phyloP scores from a whole-genome alignment of 768 basidiomycete species.

The Cubamyces lactineus region DNA sequence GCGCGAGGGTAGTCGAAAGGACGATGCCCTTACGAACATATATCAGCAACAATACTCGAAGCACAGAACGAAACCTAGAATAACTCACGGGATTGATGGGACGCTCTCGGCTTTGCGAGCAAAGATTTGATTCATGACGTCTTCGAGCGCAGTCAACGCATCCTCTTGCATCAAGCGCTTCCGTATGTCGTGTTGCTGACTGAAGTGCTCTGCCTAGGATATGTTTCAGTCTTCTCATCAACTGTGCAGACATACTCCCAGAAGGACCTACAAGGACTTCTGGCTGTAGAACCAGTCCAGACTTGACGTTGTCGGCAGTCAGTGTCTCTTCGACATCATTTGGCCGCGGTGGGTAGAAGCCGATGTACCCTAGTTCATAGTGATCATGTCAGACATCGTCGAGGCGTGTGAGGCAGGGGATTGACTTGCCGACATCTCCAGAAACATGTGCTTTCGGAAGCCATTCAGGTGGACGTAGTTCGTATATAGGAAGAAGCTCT shows the following conservation, averaged over 20 bases:
- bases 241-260: neutral
- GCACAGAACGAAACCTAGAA: neutral
- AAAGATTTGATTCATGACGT: conserved; percentile 79
- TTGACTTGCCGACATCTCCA: conserved; percentile 67
- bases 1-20: conserved; percentile 81
- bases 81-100: conserved; percentile 65
- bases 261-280: conserved; percentile 58
- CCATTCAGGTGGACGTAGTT: conserved; percentile 74
- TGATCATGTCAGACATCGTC: neutral
- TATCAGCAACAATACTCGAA: neutral
- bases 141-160: conserved; percentile 64
- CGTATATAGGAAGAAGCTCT: conserved; percentile 54
- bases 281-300: conserved; percentile 58
- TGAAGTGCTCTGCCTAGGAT: conserved; percentile 63
- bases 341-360: conserved; percentile 75
- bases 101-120: conserved; percentile 58
- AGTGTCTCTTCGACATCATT: conserved; percentile 77
- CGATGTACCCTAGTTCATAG: conserved; percentile 60
- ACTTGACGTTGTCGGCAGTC: conserved; percentile 64
- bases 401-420: neutral
- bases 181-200: conserved; percentile 56
- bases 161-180: conserved; percentile 53
- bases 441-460: conserved; percentile 65
- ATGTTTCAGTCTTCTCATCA: neutral
- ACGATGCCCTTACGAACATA: conserved; percentile 50